Base-by-base conservation (phyloP, 1,139 yeast genomes). In the Meyerozyma elateridarum region DNA sequence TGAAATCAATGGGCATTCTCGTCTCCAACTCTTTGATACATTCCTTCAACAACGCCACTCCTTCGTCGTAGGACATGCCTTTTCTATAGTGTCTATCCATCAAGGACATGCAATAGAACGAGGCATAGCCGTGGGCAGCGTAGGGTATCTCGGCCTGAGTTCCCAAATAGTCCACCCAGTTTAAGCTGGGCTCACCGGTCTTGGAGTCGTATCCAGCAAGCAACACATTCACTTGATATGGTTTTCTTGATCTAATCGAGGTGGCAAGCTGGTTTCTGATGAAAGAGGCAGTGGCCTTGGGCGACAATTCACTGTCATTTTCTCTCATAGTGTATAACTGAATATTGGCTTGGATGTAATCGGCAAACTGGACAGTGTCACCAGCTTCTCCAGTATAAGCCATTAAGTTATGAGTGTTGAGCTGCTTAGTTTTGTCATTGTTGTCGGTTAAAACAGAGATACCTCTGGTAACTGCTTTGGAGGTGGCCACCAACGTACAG, bases 351-450 rank as follows among this genome's bases (percentile, higher is more conserved):
- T 85, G 94, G 41, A 88, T 76, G 53, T 80, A 85, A 54, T 91
- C 97, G 27, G 96, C 94, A 61, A 91, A 89, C 56, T 91, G 95
- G n/a, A 85, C 89, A 3, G 97, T 85, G 55, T 91, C 99, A 38
- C 98, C 98, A 4, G 96, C 74, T 56, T 91, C 98, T 36, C 99
- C 99, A 4, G 95, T 82, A 62, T 66, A 89, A 32, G 96, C 96
- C 65, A 91, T 72, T 46, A 89, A 68, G 38, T 85, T 76, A 53
- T 84, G 93, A 31, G 78, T 73, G 48, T 85, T 85, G 46, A 91
- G 70, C 30, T 59, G 63, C 42, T 93, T 65, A 8, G 97, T 89
- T 63, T 91, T 91, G 60, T 87, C 95, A 59, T 91, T 98, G 31
- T 75, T 73, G 32, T 77, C 81, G 53, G 89, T 89, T 48, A 91